phyloP scores from a whole-genome alignment of 148 eudicot genomes.

The Nyssa sinensis region DNA sequence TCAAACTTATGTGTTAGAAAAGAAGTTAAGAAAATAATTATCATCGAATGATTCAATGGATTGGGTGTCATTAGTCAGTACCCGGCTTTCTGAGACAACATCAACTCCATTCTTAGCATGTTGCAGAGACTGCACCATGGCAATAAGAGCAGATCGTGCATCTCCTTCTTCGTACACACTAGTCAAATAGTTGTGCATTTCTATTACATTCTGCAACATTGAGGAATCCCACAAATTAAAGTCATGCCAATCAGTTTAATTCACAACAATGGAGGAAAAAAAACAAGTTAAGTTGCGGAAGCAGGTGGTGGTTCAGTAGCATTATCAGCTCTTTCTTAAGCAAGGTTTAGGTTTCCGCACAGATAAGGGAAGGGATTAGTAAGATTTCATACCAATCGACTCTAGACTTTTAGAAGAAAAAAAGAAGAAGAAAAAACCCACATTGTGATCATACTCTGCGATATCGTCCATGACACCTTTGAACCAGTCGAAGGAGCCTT shows the following conservation, averaged over 20 bases:
- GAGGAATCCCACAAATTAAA: background rate
- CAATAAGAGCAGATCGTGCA: slow-evolving; percentile 94
- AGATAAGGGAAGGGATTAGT: too few species aligned
- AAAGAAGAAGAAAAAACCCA: slow-evolving; percentile 23
- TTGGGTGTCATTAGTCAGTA: slow-evolving; percentile 20
- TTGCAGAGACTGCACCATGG: slow-evolving; percentile 89
- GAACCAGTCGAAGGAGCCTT: slow-evolving; percentile 93
- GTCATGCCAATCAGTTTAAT: background rate
- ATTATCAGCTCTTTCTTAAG: too few species aligned
- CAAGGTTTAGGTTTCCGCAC: too few species aligned
- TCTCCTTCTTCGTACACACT: slow-evolving; percentile 98
- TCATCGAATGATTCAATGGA: background rate
- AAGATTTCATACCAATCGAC: too few species aligned
- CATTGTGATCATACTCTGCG: slow-evolving; percentile 67
- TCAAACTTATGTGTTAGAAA: background rate
- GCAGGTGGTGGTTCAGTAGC: too few species aligned
- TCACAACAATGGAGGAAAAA: background rate
- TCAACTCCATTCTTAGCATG: slow-evolving; percentile 97
- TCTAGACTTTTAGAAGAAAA: background rate
- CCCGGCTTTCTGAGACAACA: slow-evolving; percentile 91
- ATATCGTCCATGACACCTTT: slow-evolving; percentile 95
- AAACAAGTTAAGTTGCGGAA: background rate
- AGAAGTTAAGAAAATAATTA: slow-evolving; percentile 1
- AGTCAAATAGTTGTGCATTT: slow-evolving; percentile 94
- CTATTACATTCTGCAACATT: slow-evolving; percentile 67